Percentiles rank a stretch among this genome's conserved stretches.
Evolutionary conservation across 257 asterid genomes (phyloP).

Genomic region (Schizonepeta tenuifolia): DNA sequence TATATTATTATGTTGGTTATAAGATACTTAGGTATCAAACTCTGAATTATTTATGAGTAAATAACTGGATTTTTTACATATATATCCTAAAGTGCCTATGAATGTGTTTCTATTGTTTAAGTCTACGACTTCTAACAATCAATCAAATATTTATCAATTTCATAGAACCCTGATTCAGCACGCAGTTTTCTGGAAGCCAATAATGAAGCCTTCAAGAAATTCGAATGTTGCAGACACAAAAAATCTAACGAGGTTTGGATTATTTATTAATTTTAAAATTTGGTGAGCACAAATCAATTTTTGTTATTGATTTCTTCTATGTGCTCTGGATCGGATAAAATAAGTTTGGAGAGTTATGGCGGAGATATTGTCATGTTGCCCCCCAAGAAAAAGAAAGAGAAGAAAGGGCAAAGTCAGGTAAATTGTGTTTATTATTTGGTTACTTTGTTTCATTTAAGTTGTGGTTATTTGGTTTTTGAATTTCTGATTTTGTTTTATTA

Average conservation of each 20-base stretch:
- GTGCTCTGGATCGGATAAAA: constrained; percentile 2
- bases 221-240: constrained; percentile 4
- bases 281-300: neutral
- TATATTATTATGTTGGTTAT: no score
- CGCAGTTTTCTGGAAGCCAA: neutral
- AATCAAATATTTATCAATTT: no score
- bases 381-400: constrained; percentile 50
- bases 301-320: constrained; percentile 8
- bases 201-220: constrained; percentile 32
- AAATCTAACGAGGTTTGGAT: constrained; percentile 32
- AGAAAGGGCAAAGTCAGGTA: constrained; percentile 56
- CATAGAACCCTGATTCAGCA: no score
- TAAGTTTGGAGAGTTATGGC: constrained; percentile 44
- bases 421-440: neutral
- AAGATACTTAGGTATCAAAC: no score
- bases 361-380: constrained; percentile 57
- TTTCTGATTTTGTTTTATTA: constrained; percentile 17
- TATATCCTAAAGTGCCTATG: no score
- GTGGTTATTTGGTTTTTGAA: constrained; percentile 7
- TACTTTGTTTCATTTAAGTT: neutral
- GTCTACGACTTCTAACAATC: no score
- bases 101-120: no score
- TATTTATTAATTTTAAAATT: neutral
- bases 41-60: no score
- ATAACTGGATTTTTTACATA: no score